Conservation (phyloP, 257 asterid genomes). For the Nyctanthes arbortristis region DNA sequence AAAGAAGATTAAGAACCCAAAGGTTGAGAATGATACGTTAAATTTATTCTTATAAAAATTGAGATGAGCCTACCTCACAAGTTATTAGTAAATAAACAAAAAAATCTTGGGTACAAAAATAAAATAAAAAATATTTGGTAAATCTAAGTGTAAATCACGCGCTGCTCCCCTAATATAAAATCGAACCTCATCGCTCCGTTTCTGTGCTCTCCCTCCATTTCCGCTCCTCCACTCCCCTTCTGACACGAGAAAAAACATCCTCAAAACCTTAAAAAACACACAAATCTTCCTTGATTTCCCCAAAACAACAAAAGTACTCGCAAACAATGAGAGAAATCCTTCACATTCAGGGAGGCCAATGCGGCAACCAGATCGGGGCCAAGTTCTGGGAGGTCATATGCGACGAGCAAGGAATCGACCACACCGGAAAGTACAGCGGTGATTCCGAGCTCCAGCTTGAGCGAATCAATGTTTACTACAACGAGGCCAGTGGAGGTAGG, state of each 20-base stretch:
- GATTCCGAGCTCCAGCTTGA: conserved; percentile 39
- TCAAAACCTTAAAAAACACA: background rate
- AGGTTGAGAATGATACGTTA: no score
- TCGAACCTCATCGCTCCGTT: background rate
- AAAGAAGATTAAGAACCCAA: no score
- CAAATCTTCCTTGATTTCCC: background rate
- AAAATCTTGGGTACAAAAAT: no score
- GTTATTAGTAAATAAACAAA: no score
- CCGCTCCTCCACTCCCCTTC: background rate
- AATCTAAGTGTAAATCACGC: background rate
- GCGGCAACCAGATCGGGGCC: conserved; percentile 47
- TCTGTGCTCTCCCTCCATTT: background rate
- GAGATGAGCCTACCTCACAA: no score
- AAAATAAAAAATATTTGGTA: no score
- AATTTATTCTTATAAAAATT: no score
- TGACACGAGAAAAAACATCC: background rate
- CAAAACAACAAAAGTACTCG: background rate
- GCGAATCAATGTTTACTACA: conserved; percentile 41
- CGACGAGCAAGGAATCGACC: conserved; percentile 43
- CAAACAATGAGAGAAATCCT: conserved; percentile 38
- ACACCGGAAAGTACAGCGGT: conserved; percentile 37
- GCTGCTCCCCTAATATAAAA: background rate
- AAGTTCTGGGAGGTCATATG: conserved; percentile 48
- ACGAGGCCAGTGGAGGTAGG: conserved; percentile 45
- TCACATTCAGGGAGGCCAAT: conserved; percentile 43